These are phyloP conservation scores for Fusarium caatingaense DNA, from an alignment of 2,329 filamentous ascomycete species.

Conservation along the genomic window DNA sequence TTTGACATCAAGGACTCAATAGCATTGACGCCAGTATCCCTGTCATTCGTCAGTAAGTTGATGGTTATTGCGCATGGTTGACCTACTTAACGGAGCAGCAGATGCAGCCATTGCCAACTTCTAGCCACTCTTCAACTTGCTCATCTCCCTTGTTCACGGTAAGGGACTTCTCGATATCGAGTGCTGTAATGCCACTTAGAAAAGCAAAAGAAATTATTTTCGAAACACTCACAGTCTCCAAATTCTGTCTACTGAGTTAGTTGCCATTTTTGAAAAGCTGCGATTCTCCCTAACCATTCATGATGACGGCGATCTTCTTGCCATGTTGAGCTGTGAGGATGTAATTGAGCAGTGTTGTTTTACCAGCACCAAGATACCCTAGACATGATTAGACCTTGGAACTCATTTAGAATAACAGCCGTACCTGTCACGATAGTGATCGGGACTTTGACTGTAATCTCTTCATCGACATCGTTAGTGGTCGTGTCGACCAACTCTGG, in stretches of 20 bases:
- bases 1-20: constrained; percentile 97
- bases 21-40: constrained; percentile 91
- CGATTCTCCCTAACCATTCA: constrained; percentile 73
- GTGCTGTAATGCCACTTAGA: constrained; percentile 63
- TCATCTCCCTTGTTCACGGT: constrained; percentile 88
- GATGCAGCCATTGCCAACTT: constrained; percentile 95
- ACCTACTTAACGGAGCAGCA: constrained; percentile 93
- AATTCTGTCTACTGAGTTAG: constrained; percentile 69
- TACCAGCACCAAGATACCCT: constrained; percentile 96
- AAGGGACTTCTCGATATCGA: constrained; percentile 95
- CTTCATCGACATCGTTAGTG: constrained; percentile 55
- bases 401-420: not conserved
- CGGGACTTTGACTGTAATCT: constrained; percentile 74
- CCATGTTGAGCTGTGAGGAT: constrained; percentile 95
- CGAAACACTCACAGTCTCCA: constrained; percentile 73
- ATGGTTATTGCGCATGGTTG: not conserved
- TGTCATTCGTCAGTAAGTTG: constrained; percentile 52
- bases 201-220: not conserved
- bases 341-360: constrained; percentile 95
- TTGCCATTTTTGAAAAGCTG: not conserved
- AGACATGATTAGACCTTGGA: constrained; percentile 6
- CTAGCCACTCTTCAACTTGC: constrained; percentile 92
- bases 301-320: constrained; percentile 97
- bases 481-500: constrained; percentile 69
- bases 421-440: constrained; percentile 86